Conservation (phyloP, 1,284 basidiomycete species). For the Sporisorium graminicola region DNA sequence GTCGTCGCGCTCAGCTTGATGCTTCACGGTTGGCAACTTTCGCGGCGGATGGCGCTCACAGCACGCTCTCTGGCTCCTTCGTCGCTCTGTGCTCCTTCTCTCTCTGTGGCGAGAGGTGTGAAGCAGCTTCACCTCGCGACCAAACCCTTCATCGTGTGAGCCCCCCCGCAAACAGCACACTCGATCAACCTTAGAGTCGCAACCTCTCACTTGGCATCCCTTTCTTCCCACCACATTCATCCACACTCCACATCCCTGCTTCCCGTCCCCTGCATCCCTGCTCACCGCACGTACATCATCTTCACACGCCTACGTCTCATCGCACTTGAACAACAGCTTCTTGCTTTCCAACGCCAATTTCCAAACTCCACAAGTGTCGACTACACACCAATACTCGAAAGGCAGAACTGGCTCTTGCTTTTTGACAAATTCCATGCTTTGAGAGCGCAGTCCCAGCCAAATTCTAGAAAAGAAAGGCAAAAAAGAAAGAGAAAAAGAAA, state of each 20-base stretch:
- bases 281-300: not conserved
- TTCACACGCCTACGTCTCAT: not conserved
- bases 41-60: conserved; percentile 11
- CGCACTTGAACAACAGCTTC: not conserved
- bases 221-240: conserved; percentile 14
- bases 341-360: not conserved
- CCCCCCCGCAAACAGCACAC: not conserved
- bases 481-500: conserved; percentile 11
- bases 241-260: not conserved
- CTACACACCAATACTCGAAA: not conserved
- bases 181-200: conserved; percentile 4
- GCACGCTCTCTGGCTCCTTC: conserved; percentile 13
- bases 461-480: not conserved
- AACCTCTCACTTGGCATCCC: not conserved
- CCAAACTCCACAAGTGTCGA: not conserved
- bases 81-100: not conserved
- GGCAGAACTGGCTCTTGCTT: not conserved
- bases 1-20: conserved; percentile 14
- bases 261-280: not conserved
- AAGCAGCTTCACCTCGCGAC: not conserved
- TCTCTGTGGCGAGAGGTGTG: conserved; percentile 2
- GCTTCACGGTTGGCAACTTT: not conserved
- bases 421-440: conserved; percentile 3
- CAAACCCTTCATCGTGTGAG: not conserved
- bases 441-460: not conserved